phyloP scores from a whole-genome alignment of 2,329 filamentous ascomycete species.

The Arthrobotrys pseudoclavata region DNA sequence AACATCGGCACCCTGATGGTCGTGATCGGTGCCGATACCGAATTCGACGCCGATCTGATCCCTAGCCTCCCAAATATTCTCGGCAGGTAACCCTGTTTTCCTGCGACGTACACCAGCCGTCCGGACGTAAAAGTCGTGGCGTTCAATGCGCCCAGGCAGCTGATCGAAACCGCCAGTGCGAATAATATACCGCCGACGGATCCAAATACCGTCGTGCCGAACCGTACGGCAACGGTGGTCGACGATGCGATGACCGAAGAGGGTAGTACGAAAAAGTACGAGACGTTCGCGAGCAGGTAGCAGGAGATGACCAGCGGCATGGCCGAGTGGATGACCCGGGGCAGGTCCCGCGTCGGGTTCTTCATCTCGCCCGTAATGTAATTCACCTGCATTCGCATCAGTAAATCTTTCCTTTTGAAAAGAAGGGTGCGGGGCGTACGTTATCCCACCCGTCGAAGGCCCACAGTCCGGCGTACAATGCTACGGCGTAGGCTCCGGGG shows the following conservation, averaged over 20 bases:
- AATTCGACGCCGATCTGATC: slow-evolving; percentile 67
- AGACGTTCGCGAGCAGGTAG: slow-evolving; percentile 90
- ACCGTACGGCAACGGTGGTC: slow-evolving; percentile 95
- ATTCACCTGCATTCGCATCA: slow-evolving; percentile 79
- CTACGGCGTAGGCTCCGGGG: slow-evolving; percentile 79
- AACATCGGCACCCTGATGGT: slow-evolving; percentile 61
- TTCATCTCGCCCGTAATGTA: slow-evolving; percentile 98
- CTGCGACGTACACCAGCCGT: slow-evolving; percentile 90
- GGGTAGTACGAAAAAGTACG: slow-evolving; percentile 95
- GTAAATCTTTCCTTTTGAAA: neutral
- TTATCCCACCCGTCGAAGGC: slow-evolving; percentile 99
- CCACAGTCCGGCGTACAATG: slow-evolving; percentile 95
- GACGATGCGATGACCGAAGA: slow-evolving; percentile 82
- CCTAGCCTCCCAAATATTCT: slow-evolving; percentile 86
- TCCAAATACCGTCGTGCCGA: slow-evolving; percentile 91
- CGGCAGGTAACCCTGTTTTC: slow-evolving; percentile 94
- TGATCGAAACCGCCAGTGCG: slow-evolving; percentile 88
- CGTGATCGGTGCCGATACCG: slow-evolving; percentile 65
- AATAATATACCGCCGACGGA: slow-evolving; percentile 84
- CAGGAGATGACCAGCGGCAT: slow-evolving; percentile 93
- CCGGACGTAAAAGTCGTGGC: slow-evolving; percentile 94
- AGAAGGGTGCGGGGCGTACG: slow-evolving; percentile 72
- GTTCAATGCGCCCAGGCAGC: slow-evolving; percentile 94
- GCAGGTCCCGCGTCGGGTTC: slow-evolving; percentile 88
- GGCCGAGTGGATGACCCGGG: slow-evolving; percentile 93